Evolutionary conservation across 495 filamentous ascomycete genomes (phyloP), one percentile per base, ranked within the genome.

Genomic region (Aspergillus ellipticus): DNA sequence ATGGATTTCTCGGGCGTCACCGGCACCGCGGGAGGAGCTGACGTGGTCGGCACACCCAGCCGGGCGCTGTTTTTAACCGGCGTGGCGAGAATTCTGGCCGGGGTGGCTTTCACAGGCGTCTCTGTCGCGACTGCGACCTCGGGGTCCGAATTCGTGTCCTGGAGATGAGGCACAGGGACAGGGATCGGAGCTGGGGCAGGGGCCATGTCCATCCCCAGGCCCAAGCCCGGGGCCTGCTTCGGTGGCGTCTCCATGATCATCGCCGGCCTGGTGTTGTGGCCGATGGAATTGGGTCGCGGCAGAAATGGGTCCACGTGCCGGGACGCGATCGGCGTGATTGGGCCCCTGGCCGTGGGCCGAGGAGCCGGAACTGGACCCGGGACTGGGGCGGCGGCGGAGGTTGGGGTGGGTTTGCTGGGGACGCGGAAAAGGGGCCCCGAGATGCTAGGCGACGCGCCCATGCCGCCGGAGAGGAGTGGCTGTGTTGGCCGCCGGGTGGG

Each of bases 1-100:
- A 96, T 88, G 16, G 62, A 74, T 69, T 69, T 78, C 66, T 75
- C 70, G 8, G 74, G 74, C 1, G 73, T 76, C 41, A 69, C 65
- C 6, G 71, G 70, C 29, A 75, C 58, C 49, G 22, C 24, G 1
- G 21, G 20, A 10, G 45, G 28, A 31, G 47, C 47, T 42, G 33
- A 24, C 6, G 33, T 42, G 17, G 35, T 24, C 50, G 50, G 33
- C 31, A 39, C 35, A 17, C 21, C 35, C 17, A 51, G 29, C 29
- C 33, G 51, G 41, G 59, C 31, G 35, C 54, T 48, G 24, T n/a
- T 63, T 51, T 67, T 68, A 8, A 68, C 56, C 1, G 67, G 66
- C 1, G 63, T 65, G 4, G 60, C 56, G 20, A 69, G 43, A 13
- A 67, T 48, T 24, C 47, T 58, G 8, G 58, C 59, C 21, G 65